phyloP scores from a whole-genome alignment of 2,329 filamentous ascomycete species.

The Cryphonectria carpinicola region DNA sequence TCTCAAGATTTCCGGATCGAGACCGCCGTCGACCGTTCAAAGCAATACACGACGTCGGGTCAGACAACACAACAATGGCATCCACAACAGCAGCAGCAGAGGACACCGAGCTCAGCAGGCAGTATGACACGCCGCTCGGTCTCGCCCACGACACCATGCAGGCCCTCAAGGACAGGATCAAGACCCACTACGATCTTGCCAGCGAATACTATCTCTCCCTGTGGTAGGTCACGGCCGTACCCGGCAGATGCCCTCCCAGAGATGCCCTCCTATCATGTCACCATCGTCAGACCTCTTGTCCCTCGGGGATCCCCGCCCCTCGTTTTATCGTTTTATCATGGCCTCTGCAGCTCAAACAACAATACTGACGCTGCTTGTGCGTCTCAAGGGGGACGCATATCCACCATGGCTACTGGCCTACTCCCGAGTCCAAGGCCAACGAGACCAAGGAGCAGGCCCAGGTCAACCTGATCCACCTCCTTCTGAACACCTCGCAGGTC shows the following conservation, averaged over 20 bases:
- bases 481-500: slow-evolving; percentile 53
- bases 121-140: slow-evolving; percentile 51
- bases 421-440: slow-evolving; percentile 45
- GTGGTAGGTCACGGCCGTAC: slow-evolving; percentile 47
- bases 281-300: neutral
- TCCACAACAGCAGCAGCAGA: slow-evolving; percentile 30
- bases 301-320: neutral
- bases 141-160: slow-evolving; percentile 51
- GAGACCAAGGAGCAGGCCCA: slow-evolving; percentile 64
- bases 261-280: neutral
- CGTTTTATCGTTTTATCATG: neutral
- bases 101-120: slow-evolving; percentile 45
- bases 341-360: neutral
- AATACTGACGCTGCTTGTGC: neutral
- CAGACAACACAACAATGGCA: slow-evolving; percentile 22
- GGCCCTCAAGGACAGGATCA: slow-evolving; percentile 60
- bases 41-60: neutral
- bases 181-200: slow-evolving; percentile 63
- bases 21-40: neutral
- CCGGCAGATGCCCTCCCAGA: neutral
- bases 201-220: slow-evolving; percentile 65
- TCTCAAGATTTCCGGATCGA: neutral
- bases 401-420: slow-evolving; percentile 65
- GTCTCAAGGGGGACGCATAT: slow-evolving; percentile 62
- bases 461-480: slow-evolving; percentile 58